Conservation (phyloP, 2,329 filamentous ascomycete species). For the Tolypocladium ophioglossoides region DNA sequence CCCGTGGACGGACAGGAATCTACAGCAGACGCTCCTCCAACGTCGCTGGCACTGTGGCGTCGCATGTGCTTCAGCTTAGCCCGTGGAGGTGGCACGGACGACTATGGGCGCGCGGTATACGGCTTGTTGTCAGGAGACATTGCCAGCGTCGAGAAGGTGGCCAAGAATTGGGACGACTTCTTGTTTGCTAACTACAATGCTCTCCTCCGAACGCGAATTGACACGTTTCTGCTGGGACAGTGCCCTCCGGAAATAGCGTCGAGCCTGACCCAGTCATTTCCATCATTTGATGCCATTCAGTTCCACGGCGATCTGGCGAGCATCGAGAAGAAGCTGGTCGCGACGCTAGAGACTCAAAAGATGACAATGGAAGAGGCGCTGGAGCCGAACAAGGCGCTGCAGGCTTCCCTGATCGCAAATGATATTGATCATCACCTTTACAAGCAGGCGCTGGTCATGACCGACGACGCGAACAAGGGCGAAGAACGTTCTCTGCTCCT, state of each 20-base stretch:
- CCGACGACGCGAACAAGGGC: slow-evolving; percentile 11
- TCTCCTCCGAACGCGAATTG: slow-evolving; percentile 70
- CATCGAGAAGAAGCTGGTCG: slow-evolving; percentile 48
- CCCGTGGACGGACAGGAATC: slow-evolving; percentile 35
- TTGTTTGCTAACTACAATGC: slow-evolving; percentile 84
- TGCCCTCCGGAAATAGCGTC: slow-evolving; percentile 43
- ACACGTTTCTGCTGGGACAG: slow-evolving; percentile 52
- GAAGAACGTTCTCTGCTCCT: slow-evolving; percentile 15
- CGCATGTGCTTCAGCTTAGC: slow-evolving; percentile 66
- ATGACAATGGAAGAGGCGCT: slow-evolving; percentile 47
- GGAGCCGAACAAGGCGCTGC: slow-evolving; percentile 62
- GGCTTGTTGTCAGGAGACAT: slow-evolving; percentile 82
- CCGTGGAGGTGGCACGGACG: slow-evolving; percentile 57
- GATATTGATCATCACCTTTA: slow-evolving; percentile 47
- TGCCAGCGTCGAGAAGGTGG: slow-evolving; percentile 64
- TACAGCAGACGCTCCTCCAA: slow-evolving; percentile 22
- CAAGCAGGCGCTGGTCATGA: slow-evolving; percentile 41
- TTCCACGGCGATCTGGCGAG: slow-evolving; percentile 46
- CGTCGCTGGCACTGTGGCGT: slow-evolving; percentile 57
- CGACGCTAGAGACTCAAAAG: slow-evolving; percentile 45
- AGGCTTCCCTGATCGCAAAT: slow-evolving; percentile 62
- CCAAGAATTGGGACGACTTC: slow-evolving; percentile 73
- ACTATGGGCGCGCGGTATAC: slow-evolving; percentile 83
- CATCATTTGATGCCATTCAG: slow-evolving; percentile 53
- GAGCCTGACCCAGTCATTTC: slow-evolving; percentile 46